Conservation (phyloP, 768 basidiomycete species). For the Boletus vermiculosoides region DNA sequence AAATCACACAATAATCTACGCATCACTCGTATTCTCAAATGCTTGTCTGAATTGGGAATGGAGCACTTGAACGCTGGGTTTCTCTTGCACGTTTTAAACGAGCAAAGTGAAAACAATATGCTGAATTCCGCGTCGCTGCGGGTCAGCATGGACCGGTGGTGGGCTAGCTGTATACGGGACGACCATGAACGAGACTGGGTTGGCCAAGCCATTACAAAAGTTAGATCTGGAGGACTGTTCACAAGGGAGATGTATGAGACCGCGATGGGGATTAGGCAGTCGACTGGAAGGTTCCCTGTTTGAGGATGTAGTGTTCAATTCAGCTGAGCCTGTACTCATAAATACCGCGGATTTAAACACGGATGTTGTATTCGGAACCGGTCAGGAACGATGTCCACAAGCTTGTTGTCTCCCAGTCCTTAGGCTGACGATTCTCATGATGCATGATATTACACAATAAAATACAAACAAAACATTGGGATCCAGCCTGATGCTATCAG, state of each 20-base stretch:
- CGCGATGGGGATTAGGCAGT: constrained; percentile 42
- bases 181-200: constrained; percentile 59
- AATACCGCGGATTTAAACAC: background rate
- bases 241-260: constrained; percentile 57
- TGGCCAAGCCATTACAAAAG: constrained; percentile 46
- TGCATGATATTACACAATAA: constrained; percentile 18
- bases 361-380: background rate
- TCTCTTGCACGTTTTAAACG: constrained; percentile 63
- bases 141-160: constrained; percentile 75
- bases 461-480: constrained; percentile 2
- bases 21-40: constrained; percentile 75
- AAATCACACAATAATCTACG: constrained; percentile 75
- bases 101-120: constrained; percentile 59
- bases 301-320: background rate
- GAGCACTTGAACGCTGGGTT: constrained; percentile 66
- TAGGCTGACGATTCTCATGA: background rate
- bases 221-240: constrained; percentile 48
- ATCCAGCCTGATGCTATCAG: constrained; percentile 4
- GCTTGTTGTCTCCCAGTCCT: background rate
- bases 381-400: background rate
- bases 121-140: constrained; percentile 48
- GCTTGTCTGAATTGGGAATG: constrained; percentile 66
- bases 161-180: constrained; percentile 71
- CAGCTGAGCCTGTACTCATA: background rate
- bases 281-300: constrained; percentile 11